Evolutionary conservation across 78 protist genomes (phyloP), one percentile per base, ranked within the genome.

Genomic region (Chrysochromulina parva): DNA sequence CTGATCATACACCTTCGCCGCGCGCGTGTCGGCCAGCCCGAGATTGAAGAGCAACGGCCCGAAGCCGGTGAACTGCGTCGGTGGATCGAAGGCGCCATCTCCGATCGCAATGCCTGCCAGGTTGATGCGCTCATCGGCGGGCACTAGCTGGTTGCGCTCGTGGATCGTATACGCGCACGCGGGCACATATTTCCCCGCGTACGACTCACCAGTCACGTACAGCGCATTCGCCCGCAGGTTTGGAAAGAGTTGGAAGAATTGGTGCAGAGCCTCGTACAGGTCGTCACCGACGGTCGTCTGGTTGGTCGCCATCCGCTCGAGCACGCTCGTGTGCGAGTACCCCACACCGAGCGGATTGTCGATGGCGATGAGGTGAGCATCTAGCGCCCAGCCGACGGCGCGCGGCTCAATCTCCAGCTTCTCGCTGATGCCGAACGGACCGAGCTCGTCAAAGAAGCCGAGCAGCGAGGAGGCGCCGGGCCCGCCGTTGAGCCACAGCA

Each of bases 341-440:
- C 94, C 94, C 11, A 85, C 52, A 65, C 90, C 91, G 59, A 92
- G 69, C 11, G 94, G 94, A 88, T 92, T 92, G 90, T 92, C 94
- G 73, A 92, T 28, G 24, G 52, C 88, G 60, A 92, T 26, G 88
- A 92, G 54, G 55, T 28, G 58, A 47, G 28, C 47, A 19, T 84
- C 58, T 17, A 22, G 2, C 66, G 26, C 28, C 94, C 94, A 92
- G 66, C 85, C 24, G 59, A 60, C 54, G 59, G 19, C 48, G 17
- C 78, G 53, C 24, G 85, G 26, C 19, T 14, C 52, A 26, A 91
- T n/a, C 24, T 58, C 28, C 48, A 3, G 50, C 48, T 48, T 10
- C 24, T 1, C 65, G 22, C 26, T 47, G 57, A 89, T 58, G 26
- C 24, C 47, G 85, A 88, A 38, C 24, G 94, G 94, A 0, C 94